Base-by-base conservation (phyloP, 768 basidiomycete genomes). In the Gloeophyllum trabeum region DNA sequence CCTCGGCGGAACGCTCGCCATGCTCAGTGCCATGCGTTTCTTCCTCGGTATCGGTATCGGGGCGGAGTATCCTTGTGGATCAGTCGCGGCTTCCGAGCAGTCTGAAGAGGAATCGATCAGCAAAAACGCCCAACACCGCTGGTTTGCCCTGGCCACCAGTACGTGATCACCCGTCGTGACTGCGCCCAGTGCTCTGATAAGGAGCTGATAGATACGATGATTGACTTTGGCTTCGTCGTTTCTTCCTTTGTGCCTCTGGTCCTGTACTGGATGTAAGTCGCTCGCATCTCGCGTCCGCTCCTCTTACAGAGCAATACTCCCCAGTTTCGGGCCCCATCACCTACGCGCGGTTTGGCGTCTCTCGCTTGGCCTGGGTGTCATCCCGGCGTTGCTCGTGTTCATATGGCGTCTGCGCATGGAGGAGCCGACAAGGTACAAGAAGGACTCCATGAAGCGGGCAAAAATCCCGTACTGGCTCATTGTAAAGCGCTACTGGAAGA, bases 81-180 rank as follows among this genome's bases (percentile, higher is more conserved):
- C 82, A 0, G 87, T 91, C 13, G 85, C 89, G 4, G 83, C 82
- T 5, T 82, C 87, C 2, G 93, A 96, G 54, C 86, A 90, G 53
- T 85, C 89, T 2, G 93, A 96, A 57, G 84, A 87, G 57, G 67
- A 75, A 6, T 76, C 74, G 6, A 81, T 94, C 51, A 68, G 60
- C 49, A 89, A 86, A 61, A 78, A 78, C 41, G 72, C 83, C 4
- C 92, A 90, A 53, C 83, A 93, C 57, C 64, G 81, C 41, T 88
- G 90, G 76, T 82, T 96, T 54, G 79, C 83, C 4, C 70, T 89
- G 22, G 87, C 92, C 12, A 94, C 92, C 5, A 96, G 91, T 89
- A 60, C 53, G 73, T 58, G 19, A n/a, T n/a, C n/a, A n/a, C 19
- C 24, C 24, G 12, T 28, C 42, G 34, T 23, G 24, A 38, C 37